Conservation (phyloP, 1,284 basidiomycete species). For the Pisolithus thermaeus region DNA sequence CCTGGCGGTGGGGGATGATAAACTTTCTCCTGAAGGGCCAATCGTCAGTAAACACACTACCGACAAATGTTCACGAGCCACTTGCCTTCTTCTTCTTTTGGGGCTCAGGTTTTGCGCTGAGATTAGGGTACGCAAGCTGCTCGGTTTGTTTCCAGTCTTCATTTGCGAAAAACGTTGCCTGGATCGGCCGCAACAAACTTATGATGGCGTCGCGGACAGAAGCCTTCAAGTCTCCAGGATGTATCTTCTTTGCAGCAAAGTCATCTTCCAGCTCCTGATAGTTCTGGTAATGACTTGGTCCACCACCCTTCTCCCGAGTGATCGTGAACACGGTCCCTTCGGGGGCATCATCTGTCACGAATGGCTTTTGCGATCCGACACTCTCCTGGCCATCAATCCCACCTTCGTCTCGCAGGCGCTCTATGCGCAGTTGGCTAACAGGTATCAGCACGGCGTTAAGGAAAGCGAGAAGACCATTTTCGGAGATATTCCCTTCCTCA, state of each 20-base stretch:
- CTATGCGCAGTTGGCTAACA: constrained; percentile 70
- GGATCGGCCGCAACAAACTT: constrained; percentile 78
- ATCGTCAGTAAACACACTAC: neutral
- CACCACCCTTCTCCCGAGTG: constrained; percentile 71
- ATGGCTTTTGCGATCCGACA: constrained; percentile 43
- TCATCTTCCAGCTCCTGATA: constrained; percentile 72
- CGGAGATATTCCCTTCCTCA: constrained; percentile 86
- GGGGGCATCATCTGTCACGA: constrained; percentile 65
- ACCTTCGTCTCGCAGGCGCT: constrained; percentile 40
- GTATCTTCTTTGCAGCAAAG: constrained; percentile 73
- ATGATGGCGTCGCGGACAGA: constrained; percentile 78
- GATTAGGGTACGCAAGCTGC: constrained; percentile 81
- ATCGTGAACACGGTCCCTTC: constrained; percentile 83
- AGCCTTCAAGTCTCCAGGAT: constrained; percentile 89
- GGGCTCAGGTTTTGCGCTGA: constrained; percentile 54
- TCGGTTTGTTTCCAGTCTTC: constrained; percentile 82
- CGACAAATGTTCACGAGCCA: neutral
- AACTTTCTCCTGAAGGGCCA: constrained; percentile 53
- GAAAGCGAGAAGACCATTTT: constrained; percentile 92
- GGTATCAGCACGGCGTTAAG: constrained; percentile 87
- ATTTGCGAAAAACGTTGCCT: constrained; percentile 68
- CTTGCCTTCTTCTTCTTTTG: constrained; percentile 65
- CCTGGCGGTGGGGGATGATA: constrained; percentile 77
- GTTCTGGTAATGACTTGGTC: constrained; percentile 67
- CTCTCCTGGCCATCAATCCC: constrained; percentile 37